Evolutionary conservation across 768 basidiomycete species (phyloP), one percentile per base, ranked within the genome.

Genomic region (Termitomyces sp.): DNA sequence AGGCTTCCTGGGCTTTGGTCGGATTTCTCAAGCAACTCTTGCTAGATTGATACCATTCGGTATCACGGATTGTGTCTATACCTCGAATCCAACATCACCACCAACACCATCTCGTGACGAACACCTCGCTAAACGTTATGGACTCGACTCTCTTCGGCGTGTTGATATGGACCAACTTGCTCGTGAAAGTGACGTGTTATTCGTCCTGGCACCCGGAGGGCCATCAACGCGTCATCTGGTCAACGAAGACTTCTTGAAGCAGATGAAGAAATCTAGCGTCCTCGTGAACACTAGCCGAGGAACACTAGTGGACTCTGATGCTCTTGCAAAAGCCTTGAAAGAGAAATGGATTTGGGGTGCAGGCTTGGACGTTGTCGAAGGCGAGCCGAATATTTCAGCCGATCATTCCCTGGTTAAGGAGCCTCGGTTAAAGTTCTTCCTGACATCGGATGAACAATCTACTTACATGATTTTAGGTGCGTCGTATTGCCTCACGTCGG

Each of bases 1-100:
- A 2, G 94, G 93, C 1, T 97, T 98, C 73, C 76, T 98, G 33
- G 97, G 97, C 12, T 98, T 98, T 63, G 96, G 96, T 6, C 84
- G 96, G 26, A 98, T 98, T 63, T 85, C 94, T 0, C 91, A 94
- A 64, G 87, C 87, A 21, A 89, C 88, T 0, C 80, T 96, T 42
- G 70, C 79, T 1, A 85, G 96, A 3, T 80, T 98, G 38, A 72
- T 89, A 10, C 84, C 90, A 0, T 98, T 98, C 67, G 93, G 89
- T 26, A 78, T 92, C 64, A 87, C 83, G 0, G 75, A 82, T 62
- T 86, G 84, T 60, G 60, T 95, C 43, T 96, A 94, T 71, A 68
- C 78, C 5, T 76, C 78, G 8, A 84, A 79, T 59, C 82, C 87
- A 0, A 68, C 75, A 10, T 83, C 84, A 1, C 54, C 71, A 19